phyloP scores from a whole-genome alignment of 768 basidiomycete genomes.

The Mycena rosella region DNA sequence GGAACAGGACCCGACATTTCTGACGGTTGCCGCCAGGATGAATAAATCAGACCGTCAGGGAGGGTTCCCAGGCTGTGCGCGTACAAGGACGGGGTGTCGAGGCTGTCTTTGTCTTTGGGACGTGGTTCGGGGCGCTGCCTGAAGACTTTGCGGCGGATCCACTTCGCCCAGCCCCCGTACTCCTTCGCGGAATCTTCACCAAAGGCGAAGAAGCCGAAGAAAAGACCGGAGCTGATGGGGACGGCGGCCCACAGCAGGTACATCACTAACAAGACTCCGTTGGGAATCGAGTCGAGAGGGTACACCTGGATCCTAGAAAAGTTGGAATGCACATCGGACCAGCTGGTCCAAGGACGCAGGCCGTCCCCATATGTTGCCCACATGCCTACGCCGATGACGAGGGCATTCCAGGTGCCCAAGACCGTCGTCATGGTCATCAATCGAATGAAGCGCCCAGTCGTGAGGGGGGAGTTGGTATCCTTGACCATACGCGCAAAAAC shows the following conservation, averaged over 20 bases:
- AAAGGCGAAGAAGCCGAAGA: slow-evolving; percentile 23
- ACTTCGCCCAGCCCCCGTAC: neutral
- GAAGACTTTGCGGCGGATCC: neutral
- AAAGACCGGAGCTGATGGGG: slow-evolving; percentile 17
- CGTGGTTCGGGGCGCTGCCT: neutral
- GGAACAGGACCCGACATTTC: no score
- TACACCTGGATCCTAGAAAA: slow-evolving; percentile 19
- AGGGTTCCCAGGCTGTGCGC: neutral
- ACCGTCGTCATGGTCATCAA: slow-evolving; percentile 21
- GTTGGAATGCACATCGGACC: slow-evolving; percentile 23
- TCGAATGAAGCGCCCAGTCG: slow-evolving; percentile 10
- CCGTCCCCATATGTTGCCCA: slow-evolving; percentile 8
- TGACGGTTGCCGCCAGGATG: neutral
- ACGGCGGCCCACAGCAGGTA: slow-evolving; percentile 15
- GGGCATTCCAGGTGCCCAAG: slow-evolving; percentile 20
- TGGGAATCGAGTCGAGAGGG: neutral
- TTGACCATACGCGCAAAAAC: neutral
- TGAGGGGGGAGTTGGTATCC: slow-evolving; percentile 3
- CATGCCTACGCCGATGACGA: slow-evolving; percentile 8
- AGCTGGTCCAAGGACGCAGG: slow-evolving; percentile 17
- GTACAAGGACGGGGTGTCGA: neutral
- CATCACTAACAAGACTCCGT: neutral
- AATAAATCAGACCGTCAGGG: neutral
- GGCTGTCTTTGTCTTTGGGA: neutral
- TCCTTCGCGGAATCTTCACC: slow-evolving; percentile 18